Evolutionary conservation across 1,284 basidiomycete genomes (phyloP).

Genomic region (Puccinia hordei): DNA sequence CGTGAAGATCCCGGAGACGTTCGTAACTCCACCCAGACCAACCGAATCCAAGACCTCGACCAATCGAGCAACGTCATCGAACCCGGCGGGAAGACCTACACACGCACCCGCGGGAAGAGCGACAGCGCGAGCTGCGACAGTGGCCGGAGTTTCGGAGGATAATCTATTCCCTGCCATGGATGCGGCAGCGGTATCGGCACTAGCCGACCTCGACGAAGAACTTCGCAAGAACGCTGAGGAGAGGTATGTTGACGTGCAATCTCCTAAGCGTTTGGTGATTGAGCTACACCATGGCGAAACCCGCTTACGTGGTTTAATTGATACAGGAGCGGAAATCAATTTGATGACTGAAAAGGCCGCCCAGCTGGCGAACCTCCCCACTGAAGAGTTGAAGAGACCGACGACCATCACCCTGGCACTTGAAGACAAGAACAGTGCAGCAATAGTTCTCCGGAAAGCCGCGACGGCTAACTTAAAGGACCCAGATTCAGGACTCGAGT

Average conservation of each 20-base stretch:
- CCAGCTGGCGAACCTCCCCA: not conserved
- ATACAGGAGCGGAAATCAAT: too few species aligned
- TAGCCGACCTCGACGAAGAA: constrained; percentile 1
- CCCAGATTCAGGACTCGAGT: not conserved
- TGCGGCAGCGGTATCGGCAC: not conserved
- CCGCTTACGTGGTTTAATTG: constrained; percentile 7
- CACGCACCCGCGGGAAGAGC: not conserved
- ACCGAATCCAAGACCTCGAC: not conserved
- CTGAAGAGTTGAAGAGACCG: not conserved
- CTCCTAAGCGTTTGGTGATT: not conserved
- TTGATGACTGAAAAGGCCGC: too few species aligned
- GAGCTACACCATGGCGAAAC: not conserved
- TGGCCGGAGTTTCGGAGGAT: not conserved
- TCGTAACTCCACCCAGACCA: not conserved
- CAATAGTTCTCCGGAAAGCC: not conserved
- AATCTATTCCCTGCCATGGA: not conserved
- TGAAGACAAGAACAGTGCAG: too few species aligned
- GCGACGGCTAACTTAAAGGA: not conserved
- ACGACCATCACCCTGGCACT: not conserved
- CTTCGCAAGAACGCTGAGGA: not conserved
- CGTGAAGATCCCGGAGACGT: constrained; percentile 1
- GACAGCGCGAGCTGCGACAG: not conserved
- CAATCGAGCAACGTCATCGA: not conserved
- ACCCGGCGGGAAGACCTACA: constrained; percentile 11
- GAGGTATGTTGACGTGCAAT: not conserved